Conservation (phyloP, 805 yeast species). For the Myxozyma monticola region DNA sequence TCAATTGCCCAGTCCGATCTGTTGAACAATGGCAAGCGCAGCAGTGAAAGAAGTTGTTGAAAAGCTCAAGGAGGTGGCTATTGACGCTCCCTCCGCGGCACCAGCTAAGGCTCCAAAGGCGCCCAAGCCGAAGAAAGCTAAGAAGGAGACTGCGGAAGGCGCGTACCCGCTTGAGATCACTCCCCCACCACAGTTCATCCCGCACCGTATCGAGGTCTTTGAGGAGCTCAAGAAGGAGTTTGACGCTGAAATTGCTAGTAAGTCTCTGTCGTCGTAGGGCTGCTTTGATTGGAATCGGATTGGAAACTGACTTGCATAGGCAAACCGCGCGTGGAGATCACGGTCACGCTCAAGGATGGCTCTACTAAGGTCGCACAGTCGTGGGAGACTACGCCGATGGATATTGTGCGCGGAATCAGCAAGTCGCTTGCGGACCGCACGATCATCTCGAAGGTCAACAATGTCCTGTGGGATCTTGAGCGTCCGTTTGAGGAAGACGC, state of each 20-base stretch:
- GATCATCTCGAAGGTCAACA: conserved; percentile 88
- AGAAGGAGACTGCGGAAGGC: conserved; percentile 33
- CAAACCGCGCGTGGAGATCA: conserved; percentile 57
- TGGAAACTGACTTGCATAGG: conserved; percentile 1
- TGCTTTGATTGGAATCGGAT: no score
- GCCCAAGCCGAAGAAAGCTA: conserved; percentile 35
- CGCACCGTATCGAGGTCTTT: conserved; percentile 73
- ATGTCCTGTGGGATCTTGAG: conserved; percentile 89
- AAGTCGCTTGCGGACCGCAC: conserved; percentile 86
- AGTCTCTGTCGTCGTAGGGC: conserved; percentile 39
- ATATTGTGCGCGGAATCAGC: conserved; percentile 79
- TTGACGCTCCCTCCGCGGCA: conserved; percentile 35
- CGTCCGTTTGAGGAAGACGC: conserved; percentile 83
- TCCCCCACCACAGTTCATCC: conserved; percentile 84
- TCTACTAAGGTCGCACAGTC: conserved; percentile 71
- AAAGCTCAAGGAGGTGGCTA: conserved; percentile 49
- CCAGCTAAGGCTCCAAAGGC: conserved; percentile 30
- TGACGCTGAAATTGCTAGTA: conserved; percentile 67
- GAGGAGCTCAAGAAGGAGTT: conserved; percentile 76
- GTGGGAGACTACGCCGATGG: conserved; percentile 88
- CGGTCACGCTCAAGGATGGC: conserved; percentile 86
- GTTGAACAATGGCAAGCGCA: conserved; percentile 16
- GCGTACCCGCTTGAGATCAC: conserved; percentile 43
- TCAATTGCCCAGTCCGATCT: no score
- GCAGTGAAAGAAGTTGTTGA: conserved; percentile 45